A percentile compares a stretch with the other conserved stretches of the same genome.
These are phyloP conservation scores for Ustilago crameri DNA, from an alignment of 1,284 basidiomycete genomes.

Conservation along the genomic window DNA sequence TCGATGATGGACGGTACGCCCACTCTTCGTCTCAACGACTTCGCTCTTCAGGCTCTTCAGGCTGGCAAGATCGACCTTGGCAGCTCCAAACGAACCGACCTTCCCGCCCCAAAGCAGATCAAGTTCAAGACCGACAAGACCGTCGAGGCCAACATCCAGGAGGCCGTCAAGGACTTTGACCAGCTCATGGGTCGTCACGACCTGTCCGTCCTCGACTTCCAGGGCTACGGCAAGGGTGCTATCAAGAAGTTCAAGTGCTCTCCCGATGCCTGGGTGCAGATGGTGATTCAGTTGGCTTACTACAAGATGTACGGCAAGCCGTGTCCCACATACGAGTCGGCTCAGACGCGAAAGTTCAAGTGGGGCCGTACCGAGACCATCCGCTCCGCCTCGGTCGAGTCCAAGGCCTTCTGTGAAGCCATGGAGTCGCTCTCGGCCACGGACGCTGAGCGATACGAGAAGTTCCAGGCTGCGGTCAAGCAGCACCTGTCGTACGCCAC, in stretches of 20 bases:
- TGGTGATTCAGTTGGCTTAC: slow-evolving; percentile 95
- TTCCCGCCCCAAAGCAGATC: slow-evolving; percentile 78
- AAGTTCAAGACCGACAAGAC: slow-evolving; percentile 77
- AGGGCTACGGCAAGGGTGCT: slow-evolving; percentile 87
- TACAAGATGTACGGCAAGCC: slow-evolving; percentile 82
- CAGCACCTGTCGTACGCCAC: slow-evolving; percentile 87
- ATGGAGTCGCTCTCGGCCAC: slow-evolving; percentile 76
- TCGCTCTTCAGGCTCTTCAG: slow-evolving; percentile 82
- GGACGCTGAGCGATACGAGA: slow-evolving; percentile 75
- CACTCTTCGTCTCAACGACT: slow-evolving; percentile 94
- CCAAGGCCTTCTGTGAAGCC: slow-evolving; percentile 84
- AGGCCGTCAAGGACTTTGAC: slow-evolving; percentile 78
- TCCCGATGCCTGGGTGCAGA: slow-evolving; percentile 92
- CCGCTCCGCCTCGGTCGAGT: slow-evolving; percentile 83
- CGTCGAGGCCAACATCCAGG: slow-evolving; percentile 72
- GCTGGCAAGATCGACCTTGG: slow-evolving; percentile 79
- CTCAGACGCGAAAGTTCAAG: slow-evolving; percentile 92
- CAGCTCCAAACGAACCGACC: slow-evolving; percentile 70
- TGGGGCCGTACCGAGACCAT: slow-evolving; percentile 94
- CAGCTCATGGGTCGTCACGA: slow-evolving; percentile 82
- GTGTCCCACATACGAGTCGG: slow-evolving; percentile 89
- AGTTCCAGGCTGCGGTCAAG: slow-evolving; percentile 82
- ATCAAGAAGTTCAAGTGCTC: slow-evolving; percentile 91
- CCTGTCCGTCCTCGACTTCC: slow-evolving; percentile 84
- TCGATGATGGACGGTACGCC: slow-evolving; percentile 97